Conservation (phyloP, 352 stramenopile genomes). For the Detonula confervacea region DNA sequence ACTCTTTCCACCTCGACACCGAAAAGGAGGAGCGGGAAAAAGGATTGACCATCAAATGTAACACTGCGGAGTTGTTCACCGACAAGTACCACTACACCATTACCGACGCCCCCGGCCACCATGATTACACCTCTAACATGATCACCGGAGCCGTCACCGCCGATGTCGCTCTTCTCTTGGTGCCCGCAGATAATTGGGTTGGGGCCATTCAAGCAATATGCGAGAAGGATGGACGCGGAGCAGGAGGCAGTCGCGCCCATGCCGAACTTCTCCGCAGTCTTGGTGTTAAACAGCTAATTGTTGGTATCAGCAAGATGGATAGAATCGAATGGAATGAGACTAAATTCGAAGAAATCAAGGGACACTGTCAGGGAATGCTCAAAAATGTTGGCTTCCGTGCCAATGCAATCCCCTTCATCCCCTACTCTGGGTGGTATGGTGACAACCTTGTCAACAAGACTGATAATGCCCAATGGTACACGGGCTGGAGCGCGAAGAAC, state of each 20-base stretch:
- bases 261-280: conserved; percentile 81
- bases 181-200: conserved; percentile 75
- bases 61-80: conserved; percentile 84
- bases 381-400: conserved; percentile 87
- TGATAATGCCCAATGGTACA: conserved; percentile 86
- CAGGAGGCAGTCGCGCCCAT: conserved; percentile 77
- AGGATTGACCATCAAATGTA: conserved; percentile 80
- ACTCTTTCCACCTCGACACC: conserved; percentile 81
- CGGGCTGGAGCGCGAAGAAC: conserved; percentile 80
- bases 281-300: conserved; percentile 87
- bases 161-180: conserved; percentile 78
- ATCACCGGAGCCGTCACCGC: conserved; percentile 78
- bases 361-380: conserved; percentile 88
- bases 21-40: conserved; percentile 79
- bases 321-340: conserved; percentile 83
- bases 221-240: too few relatives aligned
- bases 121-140: conserved; percentile 85
- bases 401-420: conserved; percentile 86
- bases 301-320: conserved; percentile 90
- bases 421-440: conserved; percentile 87
- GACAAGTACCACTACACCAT: conserved; percentile 83
- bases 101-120: conserved; percentile 77
- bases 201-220: too few relatives aligned
- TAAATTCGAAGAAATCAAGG: conserved; percentile 88
- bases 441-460: conserved; percentile 87